Conservation (phyloP, 495 filamentous ascomycete genomes). For the Podospora appendiculata region DNA sequence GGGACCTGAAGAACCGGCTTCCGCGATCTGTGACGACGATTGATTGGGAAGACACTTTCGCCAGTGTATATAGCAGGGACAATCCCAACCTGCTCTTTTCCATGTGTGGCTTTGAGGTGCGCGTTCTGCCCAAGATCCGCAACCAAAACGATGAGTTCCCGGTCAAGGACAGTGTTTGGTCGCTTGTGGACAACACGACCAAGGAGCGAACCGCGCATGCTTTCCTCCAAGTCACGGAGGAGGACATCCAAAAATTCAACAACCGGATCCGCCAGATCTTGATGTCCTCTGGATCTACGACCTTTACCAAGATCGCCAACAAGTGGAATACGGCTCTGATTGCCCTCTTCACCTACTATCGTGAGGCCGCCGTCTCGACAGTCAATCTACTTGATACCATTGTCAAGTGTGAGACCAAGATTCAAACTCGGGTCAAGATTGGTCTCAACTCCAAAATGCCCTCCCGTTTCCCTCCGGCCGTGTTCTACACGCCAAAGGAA, state of each 20-base stretch:
- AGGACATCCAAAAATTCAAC: conserved; percentile 98
- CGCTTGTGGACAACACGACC: conserved; percentile 87
- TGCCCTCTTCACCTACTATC: conserved; percentile 98
- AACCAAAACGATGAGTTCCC: conserved; percentile 96
- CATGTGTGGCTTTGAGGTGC: conserved; percentile 97
- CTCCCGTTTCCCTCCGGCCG: conserved; percentile 95
- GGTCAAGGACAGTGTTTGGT: conserved; percentile 97
- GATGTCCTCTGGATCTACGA: conserved; percentile 98
- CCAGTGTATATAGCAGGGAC: conserved; percentile 97
- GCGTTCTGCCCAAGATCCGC: conserved; percentile 91
- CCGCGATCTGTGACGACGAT: conserved; percentile 93
- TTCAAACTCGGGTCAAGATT: conserved; percentile 98
- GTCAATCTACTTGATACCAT: conserved; percentile 95
- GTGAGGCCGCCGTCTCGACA: conserved; percentile 95
- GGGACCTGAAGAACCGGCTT: conserved; percentile 96
- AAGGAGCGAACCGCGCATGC: conserved; percentile 97
- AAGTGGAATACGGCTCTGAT: conserved; percentile 99
- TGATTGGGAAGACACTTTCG: conserved; percentile 98
- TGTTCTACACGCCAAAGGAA: conserved; percentile 99
- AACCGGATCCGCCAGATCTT: conserved; percentile 97
- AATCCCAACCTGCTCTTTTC: conserved; percentile 97
- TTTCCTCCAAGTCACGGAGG: conserved; percentile 96
- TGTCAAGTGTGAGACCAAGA: conserved; percentile 99
- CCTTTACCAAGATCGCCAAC: conserved; percentile 99
- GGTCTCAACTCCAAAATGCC: conserved; percentile 99